These are phyloP conservation scores for Trichoderma breve DNA, from an alignment of 2,329 filamentous ascomycete species.

Conservation along the genomic window DNA sequence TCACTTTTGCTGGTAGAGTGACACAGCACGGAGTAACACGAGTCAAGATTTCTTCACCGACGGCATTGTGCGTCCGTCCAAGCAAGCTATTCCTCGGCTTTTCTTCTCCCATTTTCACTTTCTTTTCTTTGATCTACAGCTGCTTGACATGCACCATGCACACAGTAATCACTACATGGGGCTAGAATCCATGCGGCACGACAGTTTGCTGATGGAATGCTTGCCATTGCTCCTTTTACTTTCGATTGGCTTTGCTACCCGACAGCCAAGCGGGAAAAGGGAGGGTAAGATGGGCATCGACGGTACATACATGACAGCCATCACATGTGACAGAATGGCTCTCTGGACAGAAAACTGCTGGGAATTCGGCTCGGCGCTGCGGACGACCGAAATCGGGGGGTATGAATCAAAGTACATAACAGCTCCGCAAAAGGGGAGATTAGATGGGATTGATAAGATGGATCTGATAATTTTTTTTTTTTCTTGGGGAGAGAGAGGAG, in stretches of 20 bases:
- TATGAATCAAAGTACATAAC: not conserved
- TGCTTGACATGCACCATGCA: not conserved
- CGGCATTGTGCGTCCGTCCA: not conserved
- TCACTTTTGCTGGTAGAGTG: not conserved
- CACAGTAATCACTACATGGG: not conserved
- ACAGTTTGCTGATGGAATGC: not conserved
- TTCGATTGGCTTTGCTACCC: not conserved
- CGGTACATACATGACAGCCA: not conserved
- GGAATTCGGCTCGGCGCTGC: not conserved
- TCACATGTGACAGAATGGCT: not conserved
- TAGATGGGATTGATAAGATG: constrained; percentile 20
- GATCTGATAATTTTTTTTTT: constrained; percentile 10
- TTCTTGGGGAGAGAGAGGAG: too few relatives aligned
- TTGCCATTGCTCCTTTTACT: not conserved
- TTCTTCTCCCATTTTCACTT: not conserved
- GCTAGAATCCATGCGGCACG: not conserved
- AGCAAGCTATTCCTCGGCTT: too few relatives aligned
- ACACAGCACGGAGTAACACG: not conserved
- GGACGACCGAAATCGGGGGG: constrained; percentile 1
- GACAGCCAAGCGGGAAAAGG: not conserved
- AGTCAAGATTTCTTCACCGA: not conserved
- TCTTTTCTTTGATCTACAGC: not conserved
- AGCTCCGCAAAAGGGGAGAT: constrained; percentile 17
- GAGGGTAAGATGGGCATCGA: not conserved
- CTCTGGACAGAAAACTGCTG: not conserved